phyloP scores from a whole-genome alignment of 208 protist species.

The Angomonas desouzai region DNA sequence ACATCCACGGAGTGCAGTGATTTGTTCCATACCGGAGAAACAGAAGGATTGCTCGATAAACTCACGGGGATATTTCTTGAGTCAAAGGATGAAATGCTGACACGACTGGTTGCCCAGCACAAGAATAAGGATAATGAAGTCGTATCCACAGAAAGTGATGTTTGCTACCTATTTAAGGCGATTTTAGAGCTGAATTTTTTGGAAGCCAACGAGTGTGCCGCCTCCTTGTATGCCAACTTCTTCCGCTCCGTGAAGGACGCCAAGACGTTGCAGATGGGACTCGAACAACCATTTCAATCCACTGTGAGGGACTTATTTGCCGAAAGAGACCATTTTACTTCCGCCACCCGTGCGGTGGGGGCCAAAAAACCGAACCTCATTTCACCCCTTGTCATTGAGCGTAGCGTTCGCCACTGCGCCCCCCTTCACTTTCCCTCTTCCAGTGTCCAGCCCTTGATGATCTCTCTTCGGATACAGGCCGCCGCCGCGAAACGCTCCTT shows the following conservation, averaged over 20 bases:
- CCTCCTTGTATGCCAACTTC: slow-evolving; percentile 25
- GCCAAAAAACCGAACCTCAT: background rate
- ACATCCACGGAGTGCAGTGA: background rate
- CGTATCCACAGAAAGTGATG: slow-evolving; percentile 7
- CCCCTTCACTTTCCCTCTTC: slow-evolving; percentile 1
- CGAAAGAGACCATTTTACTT: slow-evolving; percentile 1
- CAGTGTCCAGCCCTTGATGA: background rate
- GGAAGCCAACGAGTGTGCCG: slow-evolving; percentile 21
- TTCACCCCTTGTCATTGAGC: background rate
- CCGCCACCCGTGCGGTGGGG: background rate
- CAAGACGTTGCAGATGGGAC: slow-evolving; percentile 10
- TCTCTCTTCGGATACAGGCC: background rate
- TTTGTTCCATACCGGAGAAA: background rate
- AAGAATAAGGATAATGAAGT: slow-evolving; percentile 4
- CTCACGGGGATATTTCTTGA: slow-evolving; percentile 8
- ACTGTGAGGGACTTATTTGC: background rate
- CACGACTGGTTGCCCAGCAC: slow-evolving; percentile 11
- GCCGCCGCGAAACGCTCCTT: background rate
- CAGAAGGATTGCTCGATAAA: background rate
- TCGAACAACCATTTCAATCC: background rate
- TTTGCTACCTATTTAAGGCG: slow-evolving; percentile 28
- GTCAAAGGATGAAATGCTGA: slow-evolving; percentile 30
- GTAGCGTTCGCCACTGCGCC: background rate
- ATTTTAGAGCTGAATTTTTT: slow-evolving; percentile 28
- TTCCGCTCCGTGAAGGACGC: slow-evolving; percentile 30